Conservation (phyloP, 495 filamentous ascomycete genomes). For the Clavariopsis aquatica region DNA sequence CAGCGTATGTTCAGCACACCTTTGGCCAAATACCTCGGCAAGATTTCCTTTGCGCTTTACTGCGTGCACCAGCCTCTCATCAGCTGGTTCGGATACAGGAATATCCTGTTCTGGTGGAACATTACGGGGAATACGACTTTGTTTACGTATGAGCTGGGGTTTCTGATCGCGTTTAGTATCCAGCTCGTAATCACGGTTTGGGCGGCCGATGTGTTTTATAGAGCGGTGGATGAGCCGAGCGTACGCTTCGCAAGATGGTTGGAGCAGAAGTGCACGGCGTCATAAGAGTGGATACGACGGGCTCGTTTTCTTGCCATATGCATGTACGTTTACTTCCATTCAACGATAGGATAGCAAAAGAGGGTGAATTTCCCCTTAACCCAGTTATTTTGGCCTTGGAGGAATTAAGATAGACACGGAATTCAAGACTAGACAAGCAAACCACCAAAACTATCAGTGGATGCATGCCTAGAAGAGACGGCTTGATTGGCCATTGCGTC, state of each 20-base stretch:
- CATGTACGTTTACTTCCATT: too few species aligned
- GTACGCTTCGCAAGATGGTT: constrained; percentile 6
- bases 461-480: too few species aligned
- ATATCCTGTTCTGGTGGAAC: not conserved
- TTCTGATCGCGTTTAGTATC: not conserved
- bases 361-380: too few species aligned
- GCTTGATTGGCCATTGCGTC: not conserved
- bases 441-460: too few species aligned
- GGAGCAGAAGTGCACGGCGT: not conserved
- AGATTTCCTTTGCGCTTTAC: constrained; percentile 3
- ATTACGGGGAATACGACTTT: not conserved
- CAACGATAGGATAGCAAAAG: too few species aligned
- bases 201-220: constrained; percentile 6
- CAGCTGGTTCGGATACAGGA: constrained; percentile 2
- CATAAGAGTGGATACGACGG: too few species aligned
- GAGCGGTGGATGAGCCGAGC: constrained; percentile 4
- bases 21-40: constrained; percentile 7
- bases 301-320: too few species aligned
- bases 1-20: constrained; percentile 1
- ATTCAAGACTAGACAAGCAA: too few species aligned
- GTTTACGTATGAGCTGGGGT: not conserved
- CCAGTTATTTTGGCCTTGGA: too few species aligned
- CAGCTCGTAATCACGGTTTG: not conserved
- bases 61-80: constrained; percentile 1
- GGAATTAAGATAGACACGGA: too few species aligned